phyloP scores from a whole-genome alignment of 1,284 basidiomycete species.

The Leccinum pachyderme region DNA sequence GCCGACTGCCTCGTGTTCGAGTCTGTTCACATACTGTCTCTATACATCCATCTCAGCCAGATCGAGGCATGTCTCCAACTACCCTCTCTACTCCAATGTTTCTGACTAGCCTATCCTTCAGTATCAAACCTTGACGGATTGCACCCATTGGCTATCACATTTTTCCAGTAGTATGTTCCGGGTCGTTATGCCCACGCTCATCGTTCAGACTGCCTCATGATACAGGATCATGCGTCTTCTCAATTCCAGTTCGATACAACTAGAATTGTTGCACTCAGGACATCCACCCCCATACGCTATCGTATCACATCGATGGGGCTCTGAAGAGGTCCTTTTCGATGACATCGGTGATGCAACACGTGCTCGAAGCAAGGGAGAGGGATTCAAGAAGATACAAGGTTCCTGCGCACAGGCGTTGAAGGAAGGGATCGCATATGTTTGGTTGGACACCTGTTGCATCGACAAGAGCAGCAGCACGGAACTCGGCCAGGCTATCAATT shows the following conservation, averaged over 20 bases:
- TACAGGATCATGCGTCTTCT: slow-evolving; percentile 30
- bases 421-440: slow-evolving; percentile 21
- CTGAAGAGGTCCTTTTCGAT: slow-evolving; percentile 25
- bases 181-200: neutral
- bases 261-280: slow-evolving; percentile 16
- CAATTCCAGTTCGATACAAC: slow-evolving; percentile 38
- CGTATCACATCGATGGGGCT: slow-evolving; percentile 23
- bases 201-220: neutral
- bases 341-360: slow-evolving; percentile 19
- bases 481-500: slow-evolving; percentile 27
- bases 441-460: slow-evolving; percentile 34
- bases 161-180: slow-evolving; percentile 8
- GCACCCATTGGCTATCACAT: neutral
- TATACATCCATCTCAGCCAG: neutral
- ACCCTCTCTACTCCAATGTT: neutral
- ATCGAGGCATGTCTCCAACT: neutral
- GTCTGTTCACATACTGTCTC: neutral
- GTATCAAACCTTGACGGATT: neutral
- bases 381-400: slow-evolving; percentile 23
- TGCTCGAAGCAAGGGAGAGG: slow-evolving; percentile 16
- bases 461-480: slow-evolving; percentile 22
- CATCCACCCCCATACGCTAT: slow-evolving; percentile 22
- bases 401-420: slow-evolving; percentile 16
- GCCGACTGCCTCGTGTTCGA: slow-evolving; percentile 2
- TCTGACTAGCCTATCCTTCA: neutral